Evolutionary conservation across 2,329 filamentous ascomycete genomes (phyloP), one percentile per base, ranked within the genome.

Genomic region (Cercospora sojina): DNA sequence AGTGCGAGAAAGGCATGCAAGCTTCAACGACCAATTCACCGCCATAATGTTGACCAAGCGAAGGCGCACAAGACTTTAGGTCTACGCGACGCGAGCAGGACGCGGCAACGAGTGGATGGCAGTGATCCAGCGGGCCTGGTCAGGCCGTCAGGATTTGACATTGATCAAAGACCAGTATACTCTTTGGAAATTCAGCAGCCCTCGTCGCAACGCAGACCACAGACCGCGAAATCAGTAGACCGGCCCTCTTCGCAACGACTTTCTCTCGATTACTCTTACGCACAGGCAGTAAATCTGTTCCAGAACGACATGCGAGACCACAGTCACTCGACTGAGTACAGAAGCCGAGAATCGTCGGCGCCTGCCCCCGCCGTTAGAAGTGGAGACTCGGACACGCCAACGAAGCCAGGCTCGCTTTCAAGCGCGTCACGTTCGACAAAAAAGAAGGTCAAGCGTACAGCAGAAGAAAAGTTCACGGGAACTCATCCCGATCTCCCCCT

Each of bases 1-100:
- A 69, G 69, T 20, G 53, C 38, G 55, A 67, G 64, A 59, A 70
- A 67, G 61, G 65, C 49, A 12, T 47, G 68, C 8, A 64, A 57
- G 62, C 58, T 49, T 9, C 63, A 69, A 49, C 67, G 66, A 51
- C 20, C 65, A 55, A 55, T 71, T 61, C 67, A 66, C 66, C 67
- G 72, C 43, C 59, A 70, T 55, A 35, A 65, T 38, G 74, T 78
- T 59, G 72, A 74, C 58, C 70, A 73, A 63, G 73, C 74, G 12
- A 81, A 82, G 68, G 79, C 80, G 27, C 80, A 80, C 72, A 80
- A 75, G 68, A 74, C 81, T 18, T 74, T 81, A 57, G 79, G 80
- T 18, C 76, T 81, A 41, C 62, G 63, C 9, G 70, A 69, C 12
- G 56, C 55, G 10, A 63, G 20, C 16, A 64, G 55, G 20, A 65